phyloP scores from a whole-genome alignment of 2,329 filamentous ascomycete species.

The Fusarium longipes region DNA sequence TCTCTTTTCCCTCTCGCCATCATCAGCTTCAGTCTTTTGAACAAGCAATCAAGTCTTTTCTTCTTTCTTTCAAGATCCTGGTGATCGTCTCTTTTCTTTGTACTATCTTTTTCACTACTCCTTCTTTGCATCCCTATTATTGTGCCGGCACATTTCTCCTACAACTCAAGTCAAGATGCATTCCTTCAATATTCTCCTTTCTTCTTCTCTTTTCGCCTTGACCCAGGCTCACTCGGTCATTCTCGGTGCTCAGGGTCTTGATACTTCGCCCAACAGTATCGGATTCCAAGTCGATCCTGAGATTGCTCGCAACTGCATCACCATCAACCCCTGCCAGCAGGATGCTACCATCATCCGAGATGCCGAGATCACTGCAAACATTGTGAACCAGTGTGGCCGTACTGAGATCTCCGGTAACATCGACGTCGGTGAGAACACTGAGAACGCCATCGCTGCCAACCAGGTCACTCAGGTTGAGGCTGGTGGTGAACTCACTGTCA shows the following conservation, averaged over 20 bases:
- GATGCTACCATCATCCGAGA: conserved; percentile 73
- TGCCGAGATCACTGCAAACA: conserved; percentile 62
- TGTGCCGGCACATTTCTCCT: conserved; percentile 40
- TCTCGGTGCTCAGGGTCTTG: conserved; percentile 58
- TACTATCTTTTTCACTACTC: conserved; percentile 15
- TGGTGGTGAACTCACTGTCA: conserved; percentile 64
- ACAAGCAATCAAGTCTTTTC: conserved; percentile 16
- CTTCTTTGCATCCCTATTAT: conserved; percentile 1
- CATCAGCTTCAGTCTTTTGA: conserved; percentile 37
- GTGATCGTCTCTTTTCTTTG: conserved; percentile 37
- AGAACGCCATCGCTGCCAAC: conserved; percentile 59
- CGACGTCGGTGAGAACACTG: conserved; percentile 67
- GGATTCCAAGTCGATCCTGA: conserved; percentile 65
- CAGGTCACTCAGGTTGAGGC: conserved; percentile 62
- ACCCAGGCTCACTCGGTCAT: conserved; percentile 58
- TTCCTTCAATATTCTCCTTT: conserved; percentile 28
- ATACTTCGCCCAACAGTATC: conserved; percentile 59
- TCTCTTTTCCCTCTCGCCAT: neutral
- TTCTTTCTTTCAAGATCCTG: conserved; percentile 39
- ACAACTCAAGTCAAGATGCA: conserved; percentile 32
- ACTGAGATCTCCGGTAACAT: conserved; percentile 71
- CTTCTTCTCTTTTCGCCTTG: conserved; percentile 33
- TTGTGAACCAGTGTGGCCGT: conserved; percentile 70
- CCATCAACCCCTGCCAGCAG: conserved; percentile 73
- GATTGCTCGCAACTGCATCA: conserved; percentile 71